phyloP scores from a whole-genome alignment of 441 rosid genomes.

The Aleurites moluccanus region DNA sequence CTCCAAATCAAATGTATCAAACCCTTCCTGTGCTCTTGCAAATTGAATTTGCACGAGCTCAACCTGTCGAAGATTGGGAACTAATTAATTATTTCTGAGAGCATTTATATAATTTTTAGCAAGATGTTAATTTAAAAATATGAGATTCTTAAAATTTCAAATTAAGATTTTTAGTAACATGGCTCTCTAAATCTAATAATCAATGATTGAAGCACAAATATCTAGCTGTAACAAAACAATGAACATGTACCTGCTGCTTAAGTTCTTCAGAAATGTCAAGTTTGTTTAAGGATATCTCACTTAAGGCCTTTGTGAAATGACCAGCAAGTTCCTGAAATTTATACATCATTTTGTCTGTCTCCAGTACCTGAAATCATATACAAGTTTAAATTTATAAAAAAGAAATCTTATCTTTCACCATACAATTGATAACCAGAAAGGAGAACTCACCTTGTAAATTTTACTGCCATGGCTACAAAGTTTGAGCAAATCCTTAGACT shows the following conservation, averaged over 20 bases:
- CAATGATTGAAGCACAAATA: background rate
- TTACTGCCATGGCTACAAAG: background rate
- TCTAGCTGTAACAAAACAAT: background rate
- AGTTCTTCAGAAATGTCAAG: constrained; percentile 76
- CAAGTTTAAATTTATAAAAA: constrained; percentile 2
- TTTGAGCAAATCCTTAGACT: background rate
- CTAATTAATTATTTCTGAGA: background rate
- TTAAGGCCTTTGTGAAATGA: constrained; percentile 54
- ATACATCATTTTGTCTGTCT: constrained; percentile 53
- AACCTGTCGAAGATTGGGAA: constrained; percentile 30
- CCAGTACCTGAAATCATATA: constrained; percentile 49
- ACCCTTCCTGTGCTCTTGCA: constrained; percentile 63
- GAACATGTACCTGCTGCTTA: constrained; percentile 57
- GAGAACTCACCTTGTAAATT: background rate
- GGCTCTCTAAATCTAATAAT: background rate
- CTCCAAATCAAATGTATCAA: constrained; percentile 51
- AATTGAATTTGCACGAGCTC: constrained; percentile 66
- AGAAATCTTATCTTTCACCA: background rate
- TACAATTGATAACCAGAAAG: no score
- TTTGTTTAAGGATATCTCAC: constrained; percentile 47
- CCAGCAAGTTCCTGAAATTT: constrained; percentile 51
- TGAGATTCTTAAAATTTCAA: no score
- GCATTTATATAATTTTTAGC: background rate
- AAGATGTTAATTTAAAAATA: background rate
- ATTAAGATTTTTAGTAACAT: no score